Base-by-base conservation (phyloP, 2,329 filamentous ascomycete species). In the Fusarium mundagurra region DNA sequence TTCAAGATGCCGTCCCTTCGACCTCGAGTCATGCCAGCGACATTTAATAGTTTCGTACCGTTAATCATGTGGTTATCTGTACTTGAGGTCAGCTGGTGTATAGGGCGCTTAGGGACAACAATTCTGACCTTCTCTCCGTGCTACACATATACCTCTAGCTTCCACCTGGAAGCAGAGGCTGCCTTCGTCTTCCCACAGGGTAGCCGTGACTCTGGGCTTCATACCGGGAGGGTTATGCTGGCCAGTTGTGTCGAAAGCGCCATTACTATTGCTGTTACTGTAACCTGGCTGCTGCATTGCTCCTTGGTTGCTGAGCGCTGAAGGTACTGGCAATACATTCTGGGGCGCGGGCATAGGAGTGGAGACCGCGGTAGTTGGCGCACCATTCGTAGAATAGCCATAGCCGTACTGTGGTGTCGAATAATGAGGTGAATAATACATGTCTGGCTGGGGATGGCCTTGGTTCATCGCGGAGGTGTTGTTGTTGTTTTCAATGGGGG, bases 31-130 rank as follows among this genome's bases (percentile, higher is more conserved):
- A 99, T 99, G 18, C 96, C 96, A 58, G 96, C 96, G 61, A 99
- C 96, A 76, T 99, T 99, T 66, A 98, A 86, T 65, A 99, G 87
- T 83, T 98, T 99, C 2, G 96, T 99, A 24, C 96, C 96, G 80
- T 98, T 99, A 83, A 99, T 98, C 94, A 99, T 98, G 85, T 98
- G 94, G 84, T 98, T 98, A 79, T 98, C 96, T 97, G 73, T 47
- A 54, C 6, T 29, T 24, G 4, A 14, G 58, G 65, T 73, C 58
- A 75, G 72, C 55, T 50, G 17, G 36, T 54, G 44, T 41, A 16
- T 43, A 31, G 17, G n/a, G 29, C 22, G 22, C n/a, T 12, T 13
- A 27, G 36, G 22, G 38, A 53, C 16, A 38, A 44, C 22, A 64
- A 16, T 64, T 80, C 86, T 76, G 84, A 96, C 94, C 95, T 90